A percentile compares a stretch with the other conserved stretches of the same genome.
These are phyloP conservation scores for Cichorium intybus DNA, from an alignment of 140 eudicot species.

Conservation along the genomic window DNA sequence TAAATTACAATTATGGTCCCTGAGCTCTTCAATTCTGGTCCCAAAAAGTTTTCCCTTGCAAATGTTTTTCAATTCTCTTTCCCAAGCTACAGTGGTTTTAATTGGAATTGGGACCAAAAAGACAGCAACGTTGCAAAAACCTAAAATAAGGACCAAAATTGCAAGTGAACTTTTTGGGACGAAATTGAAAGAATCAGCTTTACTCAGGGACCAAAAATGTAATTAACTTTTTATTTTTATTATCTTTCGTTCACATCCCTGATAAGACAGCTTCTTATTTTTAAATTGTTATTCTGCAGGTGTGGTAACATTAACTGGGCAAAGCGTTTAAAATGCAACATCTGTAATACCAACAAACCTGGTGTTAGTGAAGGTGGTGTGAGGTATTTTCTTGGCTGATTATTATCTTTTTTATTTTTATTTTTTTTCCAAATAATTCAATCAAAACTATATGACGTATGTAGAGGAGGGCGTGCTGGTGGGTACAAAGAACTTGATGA, in stretches of 20 bases:
- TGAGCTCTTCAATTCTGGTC: not conserved
- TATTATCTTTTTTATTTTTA: not conserved
- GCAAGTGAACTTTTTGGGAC: too few species aligned
- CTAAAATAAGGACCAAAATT: too few species aligned
- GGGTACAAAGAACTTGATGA: conserved; percentile 99
- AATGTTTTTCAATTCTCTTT: too few species aligned
- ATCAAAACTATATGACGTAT: not conserved
- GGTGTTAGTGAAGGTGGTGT: conserved; percentile 91
- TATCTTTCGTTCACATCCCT: not conserved
- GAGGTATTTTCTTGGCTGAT: conserved; percentile 42
- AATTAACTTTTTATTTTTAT: too few species aligned
- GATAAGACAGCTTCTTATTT: not conserved
- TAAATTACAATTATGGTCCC: not conserved
- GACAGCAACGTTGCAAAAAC: not conserved
- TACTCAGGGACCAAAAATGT: not conserved
- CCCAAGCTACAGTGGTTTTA: too few species aligned
- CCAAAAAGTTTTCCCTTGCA: too few species aligned
- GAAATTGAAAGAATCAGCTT: not conserved
- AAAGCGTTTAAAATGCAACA: conserved; percentile 92
- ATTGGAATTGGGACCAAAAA: too few species aligned
- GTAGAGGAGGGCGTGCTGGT: conserved; percentile 96
- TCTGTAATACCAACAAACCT: conserved; percentile 97
- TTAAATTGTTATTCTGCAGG: conserved; percentile 43
- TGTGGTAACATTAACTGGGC: conserved; percentile 99
- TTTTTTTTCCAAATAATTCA: not conserved